Percentiles rank a stretch among this genome's conserved stretches.
These are phyloP conservation scores for Tilletia setariae DNA, from an alignment of 1,284 basidiomycete species.

Conservation along the genomic window DNA sequence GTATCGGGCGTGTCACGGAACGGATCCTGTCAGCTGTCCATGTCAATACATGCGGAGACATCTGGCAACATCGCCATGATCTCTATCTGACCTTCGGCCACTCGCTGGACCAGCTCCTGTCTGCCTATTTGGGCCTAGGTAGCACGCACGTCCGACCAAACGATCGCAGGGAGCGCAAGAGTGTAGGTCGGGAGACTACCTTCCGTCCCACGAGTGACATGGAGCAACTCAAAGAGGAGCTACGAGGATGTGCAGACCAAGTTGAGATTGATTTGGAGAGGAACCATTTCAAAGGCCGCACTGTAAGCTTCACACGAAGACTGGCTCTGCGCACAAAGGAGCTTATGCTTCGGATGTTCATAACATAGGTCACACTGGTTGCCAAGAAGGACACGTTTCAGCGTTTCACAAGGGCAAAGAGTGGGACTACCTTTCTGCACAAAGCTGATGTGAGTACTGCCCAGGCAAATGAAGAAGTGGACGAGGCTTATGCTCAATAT, in stretches of 20 bases:
- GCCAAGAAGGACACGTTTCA: constrained; percentile 45
- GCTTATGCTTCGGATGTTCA: too few species aligned
- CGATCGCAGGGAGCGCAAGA: constrained; percentile 43
- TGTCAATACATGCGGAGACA: constrained; percentile 46
- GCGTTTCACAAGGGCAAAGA: constrained; percentile 44
- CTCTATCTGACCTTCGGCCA: constrained; percentile 37
- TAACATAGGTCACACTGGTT: constrained; percentile 28
- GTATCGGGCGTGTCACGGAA: constrained; percentile 51
- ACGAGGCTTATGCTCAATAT: neutral
- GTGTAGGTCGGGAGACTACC: constrained; percentile 50
- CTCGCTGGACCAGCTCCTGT: constrained; percentile 43
- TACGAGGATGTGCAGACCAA: constrained; percentile 35
- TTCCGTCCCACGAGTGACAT: constrained; percentile 44
- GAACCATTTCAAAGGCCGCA: constrained; percentile 42
- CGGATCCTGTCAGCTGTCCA: constrained; percentile 43
- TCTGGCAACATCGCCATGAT: constrained; percentile 44
- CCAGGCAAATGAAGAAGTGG: too few species aligned
- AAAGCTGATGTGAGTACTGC: constrained; percentile 26
- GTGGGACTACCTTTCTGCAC: constrained; percentile 25
- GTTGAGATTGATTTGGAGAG: constrained; percentile 42
- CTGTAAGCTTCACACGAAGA: constrained; percentile 18
- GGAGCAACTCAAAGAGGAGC: constrained; percentile 27
- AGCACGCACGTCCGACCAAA: constrained; percentile 41
- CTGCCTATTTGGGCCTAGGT: constrained; percentile 43
- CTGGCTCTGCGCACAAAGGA: neutral